Percentiles rank a stretch among this genome's conserved stretches.
Evolutionary conservation across 2,329 filamentous ascomycete species (phyloP).

Genomic region (Aspergillus transmontanensis): DNA sequence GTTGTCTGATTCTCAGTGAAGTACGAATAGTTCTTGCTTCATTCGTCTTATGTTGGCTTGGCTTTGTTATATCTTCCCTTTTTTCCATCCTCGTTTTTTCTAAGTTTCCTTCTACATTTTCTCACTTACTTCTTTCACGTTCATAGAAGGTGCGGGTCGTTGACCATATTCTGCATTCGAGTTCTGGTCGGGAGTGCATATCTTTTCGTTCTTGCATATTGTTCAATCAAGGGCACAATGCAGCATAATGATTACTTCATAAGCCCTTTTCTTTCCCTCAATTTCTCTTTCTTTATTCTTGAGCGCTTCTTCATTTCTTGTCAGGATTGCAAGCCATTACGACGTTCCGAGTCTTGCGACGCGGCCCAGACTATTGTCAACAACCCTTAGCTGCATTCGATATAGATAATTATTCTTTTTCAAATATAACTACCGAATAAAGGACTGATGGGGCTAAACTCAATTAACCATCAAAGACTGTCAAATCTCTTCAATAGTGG

Average conservation of each 20-base stretch:
- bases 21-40: neutral
- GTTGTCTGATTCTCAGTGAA: slow-evolving; percentile 1
- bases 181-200: neutral
- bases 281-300: neutral
- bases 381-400: neutral
- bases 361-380: neutral
- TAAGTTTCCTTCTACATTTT: neutral
- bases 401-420: neutral
- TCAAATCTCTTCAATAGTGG: neutral
- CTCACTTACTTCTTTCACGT: neutral
- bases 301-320: neutral
- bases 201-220: slow-evolving; percentile 5
- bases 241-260: neutral
- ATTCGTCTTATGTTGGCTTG: neutral
- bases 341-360: neutral
- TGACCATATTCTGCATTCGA: neutral
- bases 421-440: neutral
- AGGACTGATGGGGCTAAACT: too few relatives aligned
- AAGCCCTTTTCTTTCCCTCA: neutral
- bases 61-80: neutral
- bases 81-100: neutral
- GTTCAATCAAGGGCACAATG: neutral
- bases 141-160: neutral
- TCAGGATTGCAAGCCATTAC: neutral
- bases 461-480: neutral